Evolutionary conservation across 192 early-diverging fungal genomes (phyloP).

Genomic region (Podila horticola): DNA sequence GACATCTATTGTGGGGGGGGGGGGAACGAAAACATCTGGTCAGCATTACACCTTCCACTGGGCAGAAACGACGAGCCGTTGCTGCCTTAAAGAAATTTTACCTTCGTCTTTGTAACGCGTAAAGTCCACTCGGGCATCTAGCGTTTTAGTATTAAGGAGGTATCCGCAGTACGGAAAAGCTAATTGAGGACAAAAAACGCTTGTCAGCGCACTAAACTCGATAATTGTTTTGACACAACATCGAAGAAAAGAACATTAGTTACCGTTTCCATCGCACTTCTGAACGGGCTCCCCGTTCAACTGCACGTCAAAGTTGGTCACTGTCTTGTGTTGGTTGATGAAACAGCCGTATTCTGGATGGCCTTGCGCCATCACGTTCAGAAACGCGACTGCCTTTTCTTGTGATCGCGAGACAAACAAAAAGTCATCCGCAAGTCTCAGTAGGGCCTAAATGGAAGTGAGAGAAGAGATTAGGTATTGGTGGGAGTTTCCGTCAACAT

Average conservation of each 20-base stretch:
- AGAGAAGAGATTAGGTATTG: background rate
- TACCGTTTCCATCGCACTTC: constrained; percentile 27
- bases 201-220: background rate
- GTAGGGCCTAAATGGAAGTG: constrained; percentile 58
- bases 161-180: constrained; percentile 90
- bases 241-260: background rate
- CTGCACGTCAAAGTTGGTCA: constrained; percentile 76
- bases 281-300: constrained; percentile 49
- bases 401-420: constrained; percentile 73
- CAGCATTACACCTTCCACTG: background rate
- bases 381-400: constrained; percentile 61
- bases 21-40: background rate
- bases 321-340: constrained; percentile 81
- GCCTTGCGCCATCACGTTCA: constrained; percentile 69
- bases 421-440: constrained; percentile 90
- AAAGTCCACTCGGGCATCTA: constrained; percentile 80
- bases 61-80: too few relatives aligned
- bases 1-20: constrained; percentile 1
- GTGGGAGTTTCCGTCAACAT: background rate
- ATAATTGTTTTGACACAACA: constrained; percentile 3
- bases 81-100: constrained; percentile 8
- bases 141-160: constrained; percentile 70
- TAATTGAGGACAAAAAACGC: constrained; percentile 19
- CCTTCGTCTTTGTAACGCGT: constrained; percentile 58
- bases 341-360: constrained; percentile 76